Percentiles rank a stretch among this genome's conserved stretches.
These are phyloP conservation scores for Phytophthora sp. DNA, from an alignment of 352 stramenopile genomes.

Conservation along the genomic window DNA sequence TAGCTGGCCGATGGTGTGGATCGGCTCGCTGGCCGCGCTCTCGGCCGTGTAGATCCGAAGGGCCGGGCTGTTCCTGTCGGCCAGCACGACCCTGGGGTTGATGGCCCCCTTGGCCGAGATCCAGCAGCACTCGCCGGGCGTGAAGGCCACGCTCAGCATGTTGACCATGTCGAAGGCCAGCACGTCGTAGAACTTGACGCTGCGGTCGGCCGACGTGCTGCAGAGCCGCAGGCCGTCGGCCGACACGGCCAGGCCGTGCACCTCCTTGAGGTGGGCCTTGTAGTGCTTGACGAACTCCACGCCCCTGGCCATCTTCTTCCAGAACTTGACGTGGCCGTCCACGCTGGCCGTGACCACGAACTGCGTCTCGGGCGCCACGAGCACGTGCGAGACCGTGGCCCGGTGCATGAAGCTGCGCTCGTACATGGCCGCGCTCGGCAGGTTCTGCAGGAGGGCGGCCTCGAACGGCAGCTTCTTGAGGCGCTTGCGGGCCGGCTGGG, in stretches of 20 bases:
- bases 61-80: constrained; percentile 58
- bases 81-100: constrained; percentile 79
- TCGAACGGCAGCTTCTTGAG: constrained; percentile 66
- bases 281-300: constrained; percentile 99
- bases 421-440: constrained; percentile 93
- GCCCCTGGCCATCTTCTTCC: constrained; percentile 96
- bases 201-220: constrained; percentile 90
- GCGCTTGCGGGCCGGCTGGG: constrained; percentile 52
- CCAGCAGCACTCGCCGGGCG: constrained; percentile 80
- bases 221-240: constrained; percentile 85
- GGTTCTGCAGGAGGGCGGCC: constrained; percentile 72
- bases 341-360: constrained; percentile 96
- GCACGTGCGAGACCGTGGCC: constrained; percentile 92
- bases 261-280: constrained; percentile 93
- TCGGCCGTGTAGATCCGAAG: constrained; percentile 92
- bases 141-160: constrained; percentile 91
- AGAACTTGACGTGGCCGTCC: constrained; percentile 99
- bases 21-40: constrained; percentile 48
- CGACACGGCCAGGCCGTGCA: constrained; percentile 88
- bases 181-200: constrained; percentile 99
- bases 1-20: constrained; percentile 78
- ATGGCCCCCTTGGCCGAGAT: constrained; percentile 63
- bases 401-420: constrained; percentile 98
- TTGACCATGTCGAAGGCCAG: constrained; percentile 98
- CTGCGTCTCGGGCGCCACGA: constrained; percentile 92